phyloP scores from a whole-genome alignment of 306 rosid species.

The Luffa aegyptiaca region DNA sequence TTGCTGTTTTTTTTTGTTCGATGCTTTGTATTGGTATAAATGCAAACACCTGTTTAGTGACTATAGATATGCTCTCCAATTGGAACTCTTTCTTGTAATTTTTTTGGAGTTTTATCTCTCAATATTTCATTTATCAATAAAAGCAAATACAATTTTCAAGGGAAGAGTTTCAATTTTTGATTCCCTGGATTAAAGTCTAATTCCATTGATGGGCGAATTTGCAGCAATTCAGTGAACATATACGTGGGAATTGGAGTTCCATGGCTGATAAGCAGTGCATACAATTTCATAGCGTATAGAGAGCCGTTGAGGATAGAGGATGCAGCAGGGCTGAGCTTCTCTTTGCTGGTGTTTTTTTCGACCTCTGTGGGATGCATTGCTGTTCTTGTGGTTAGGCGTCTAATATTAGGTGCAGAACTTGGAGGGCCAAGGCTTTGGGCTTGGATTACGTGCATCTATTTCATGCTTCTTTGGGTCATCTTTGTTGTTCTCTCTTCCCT shows the following conservation, averaged over 20 bases:
- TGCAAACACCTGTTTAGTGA: no score
- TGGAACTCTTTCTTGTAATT: no score
- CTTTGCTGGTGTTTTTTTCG: constrained; percentile 62
- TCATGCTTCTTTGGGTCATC: constrained; percentile 72
- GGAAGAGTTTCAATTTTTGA: no score
- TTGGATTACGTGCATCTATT: constrained; percentile 54
- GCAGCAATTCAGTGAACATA: constrained; percentile 90
- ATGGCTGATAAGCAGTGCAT: constrained; percentile 74
- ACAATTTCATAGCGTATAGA: constrained; percentile 60
- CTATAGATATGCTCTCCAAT: no score
- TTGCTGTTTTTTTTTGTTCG: no score
- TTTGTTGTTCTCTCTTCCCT: constrained; percentile 78
- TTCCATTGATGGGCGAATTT: not conserved
- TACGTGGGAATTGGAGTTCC: constrained; percentile 93
- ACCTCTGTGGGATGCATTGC: constrained; percentile 73
- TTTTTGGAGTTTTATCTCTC: no score
- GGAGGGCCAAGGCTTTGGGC: constrained; percentile 98
- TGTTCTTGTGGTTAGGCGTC: constrained; percentile 70
- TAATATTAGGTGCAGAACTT: constrained; percentile 74
- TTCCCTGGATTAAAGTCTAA: not conserved
- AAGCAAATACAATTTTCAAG: no score
- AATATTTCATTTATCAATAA: no score
- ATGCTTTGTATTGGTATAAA: no score
- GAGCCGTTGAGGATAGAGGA: constrained; percentile 62
- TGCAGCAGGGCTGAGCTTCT: constrained; percentile 82